Evolutionary conservation across 768 basidiomycete genomes (phyloP), one percentile per base, ranked within the genome.

Genomic region (Pleurotus giganteus): DNA sequence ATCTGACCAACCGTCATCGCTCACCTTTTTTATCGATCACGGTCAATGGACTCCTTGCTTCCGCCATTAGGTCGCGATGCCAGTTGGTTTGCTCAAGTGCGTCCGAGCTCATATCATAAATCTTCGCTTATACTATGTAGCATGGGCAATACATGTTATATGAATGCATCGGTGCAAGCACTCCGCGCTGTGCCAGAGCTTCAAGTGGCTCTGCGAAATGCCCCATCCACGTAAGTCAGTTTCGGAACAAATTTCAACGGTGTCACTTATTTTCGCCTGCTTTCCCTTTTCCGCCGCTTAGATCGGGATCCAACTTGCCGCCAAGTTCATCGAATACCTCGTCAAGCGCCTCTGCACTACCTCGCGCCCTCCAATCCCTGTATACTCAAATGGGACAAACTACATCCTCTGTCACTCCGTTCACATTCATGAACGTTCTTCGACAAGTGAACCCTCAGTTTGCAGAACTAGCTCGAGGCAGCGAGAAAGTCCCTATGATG

Each of bases 141-240:
- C 64, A 74, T 95, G 32, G 94, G 96, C 31, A 98, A 98, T 66
- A 98, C 95, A 0, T 98, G 96, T 65, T 99, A 99, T 72, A 93
- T 98, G 88, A 98, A 96, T 66, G 85, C 97, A 1, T 93, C 91
- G 1, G 76, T 98, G 1, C 97, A 99, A 74, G 87, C 90, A n/a
- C 80, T 99, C 58, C 89, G 93, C 21, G 85, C 91, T 3, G 88
- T 99, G 47, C 94, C 95, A 2, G 94, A 97, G 62, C 80, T 99
- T 4, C 87, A 89, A 63, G 66, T 77, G 1, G 89, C 91, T 0
- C 77, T 98, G 19, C 69, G 69, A 63, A 34, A 34, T 24, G 34
- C 32, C 11, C 31, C 49, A 37, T 51, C 49, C 37, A 70, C 72
- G 83, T 88, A 65, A 60, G 82, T 69, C 23, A n/a, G 26, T 21